These are phyloP conservation scores for Diaporthe sp. DNA, from an alignment of 2,329 filamentous ascomycete species.

Conservation along the genomic window DNA sequence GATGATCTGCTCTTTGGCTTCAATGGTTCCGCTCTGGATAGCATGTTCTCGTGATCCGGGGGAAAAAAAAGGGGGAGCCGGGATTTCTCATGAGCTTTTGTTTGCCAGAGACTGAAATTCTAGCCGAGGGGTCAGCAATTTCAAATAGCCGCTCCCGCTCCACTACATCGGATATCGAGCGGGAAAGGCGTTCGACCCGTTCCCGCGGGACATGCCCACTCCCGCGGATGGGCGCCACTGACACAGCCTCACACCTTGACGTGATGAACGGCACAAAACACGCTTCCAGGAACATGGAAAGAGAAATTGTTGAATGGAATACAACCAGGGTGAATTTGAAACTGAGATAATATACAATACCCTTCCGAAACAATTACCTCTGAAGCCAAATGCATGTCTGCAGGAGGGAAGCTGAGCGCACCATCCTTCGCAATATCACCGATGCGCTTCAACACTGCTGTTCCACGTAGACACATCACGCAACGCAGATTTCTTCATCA, in stretches of 20 bases:
- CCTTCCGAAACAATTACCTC: too few relatives aligned
- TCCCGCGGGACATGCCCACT: background rate
- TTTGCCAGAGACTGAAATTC: background rate
- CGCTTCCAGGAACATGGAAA: background rate
- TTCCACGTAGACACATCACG: background rate
- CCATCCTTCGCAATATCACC: background rate
- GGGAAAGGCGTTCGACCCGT: background rate
- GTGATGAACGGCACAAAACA: background rate
- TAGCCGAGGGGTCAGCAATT: background rate
- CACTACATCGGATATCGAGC: background rate
- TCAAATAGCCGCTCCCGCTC: background rate
- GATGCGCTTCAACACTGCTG: background rate
- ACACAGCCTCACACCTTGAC: constrained; percentile 1
- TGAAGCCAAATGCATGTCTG: too few relatives aligned
- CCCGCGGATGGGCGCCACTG: background rate
- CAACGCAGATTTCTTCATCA: background rate
- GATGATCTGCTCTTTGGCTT: background rate
- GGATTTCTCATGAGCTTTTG: background rate
- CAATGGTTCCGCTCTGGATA: background rate
- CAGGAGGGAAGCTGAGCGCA: background rate
- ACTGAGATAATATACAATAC: too few relatives aligned
- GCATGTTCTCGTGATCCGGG: background rate
- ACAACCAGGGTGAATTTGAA: background rate
- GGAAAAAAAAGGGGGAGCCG: background rate
- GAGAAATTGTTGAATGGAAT: background rate